Evolutionary conservation across 345 rosid genomes (phyloP), one percentile per base, ranked within the genome.

Genomic region (Rubroshorea leprosula): DNA sequence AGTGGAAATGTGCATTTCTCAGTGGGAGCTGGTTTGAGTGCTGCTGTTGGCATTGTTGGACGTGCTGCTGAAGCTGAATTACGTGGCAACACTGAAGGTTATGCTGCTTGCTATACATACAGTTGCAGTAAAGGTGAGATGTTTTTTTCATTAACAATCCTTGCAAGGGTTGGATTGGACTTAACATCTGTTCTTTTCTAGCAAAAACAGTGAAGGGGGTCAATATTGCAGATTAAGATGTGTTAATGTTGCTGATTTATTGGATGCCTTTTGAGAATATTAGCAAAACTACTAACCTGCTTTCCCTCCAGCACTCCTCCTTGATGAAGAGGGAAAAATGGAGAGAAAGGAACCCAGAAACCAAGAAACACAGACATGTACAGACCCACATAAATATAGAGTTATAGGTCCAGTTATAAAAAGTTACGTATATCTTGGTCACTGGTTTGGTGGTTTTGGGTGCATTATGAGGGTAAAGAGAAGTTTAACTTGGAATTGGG

Each of bases 51-150:
- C 61, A 73, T 55, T 18, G 51, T 85, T 60, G 97, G 99, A 58
- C 80, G 97, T 52, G 83, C 89, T 68, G 82, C 68, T 59, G 99
- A 86, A 78, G 99, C 97, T 49, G 96, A 77, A 71, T 49, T 92
- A 18, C 81, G 93, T 49, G 97, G 94, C 74, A 97, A 97, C 17
- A 90, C 90, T 51, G 79, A 84, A 72, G 97, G 96, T 55, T 93
- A 87, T 29, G 96, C 96, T 65, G 66, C 85, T 75, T 89, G 99
- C 69, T 87, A 89, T 70, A 93, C 99, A 39, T 93, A 93, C 80
- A 93, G 97, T 68, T 85, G 96, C 51, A 92, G 97, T 67, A 92
- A 92, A 92, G 97, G 98, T 92, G 49, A 61, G 35, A 27, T 26
- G 27, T 35, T 35, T 35, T 35, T 1, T 35, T 35, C 41, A n/a